phyloP scores from a whole-genome alignment of 768 basidiomycete genomes.

The Suillus hirtellus region DNA sequence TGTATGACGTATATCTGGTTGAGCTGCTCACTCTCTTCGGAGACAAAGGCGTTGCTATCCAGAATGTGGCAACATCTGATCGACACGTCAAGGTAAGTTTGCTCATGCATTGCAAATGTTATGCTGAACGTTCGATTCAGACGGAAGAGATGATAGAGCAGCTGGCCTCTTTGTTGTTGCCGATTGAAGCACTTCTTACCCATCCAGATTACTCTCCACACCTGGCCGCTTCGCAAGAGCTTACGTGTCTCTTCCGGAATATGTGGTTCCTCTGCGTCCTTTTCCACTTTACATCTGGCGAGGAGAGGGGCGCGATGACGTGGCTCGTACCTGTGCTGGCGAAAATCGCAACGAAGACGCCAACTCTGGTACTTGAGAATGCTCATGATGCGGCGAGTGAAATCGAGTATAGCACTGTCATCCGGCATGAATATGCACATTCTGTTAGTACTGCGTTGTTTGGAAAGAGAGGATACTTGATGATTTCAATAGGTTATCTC shows the following conservation, averaged over 20 bases:
- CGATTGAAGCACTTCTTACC: conserved; percentile 83
- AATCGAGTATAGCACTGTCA: conserved; percentile 88
- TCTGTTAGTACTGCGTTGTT: conserved; percentile 47
- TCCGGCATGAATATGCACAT: conserved; percentile 81
- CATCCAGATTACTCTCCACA: conserved; percentile 70
- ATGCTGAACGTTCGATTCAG: conserved; percentile 35
- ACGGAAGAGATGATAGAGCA: conserved; percentile 85
- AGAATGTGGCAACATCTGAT: conserved; percentile 71
- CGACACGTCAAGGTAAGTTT: conserved; percentile 61
- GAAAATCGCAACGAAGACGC: conserved; percentile 85
- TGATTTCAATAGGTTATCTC: conserved; percentile 55
- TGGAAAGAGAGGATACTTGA: conserved; percentile 11
- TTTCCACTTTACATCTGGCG: conserved; percentile 69
- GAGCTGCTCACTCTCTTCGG: conserved; percentile 85
- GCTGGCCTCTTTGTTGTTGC: conserved; percentile 83
- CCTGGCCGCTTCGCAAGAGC: conserved; percentile 50
- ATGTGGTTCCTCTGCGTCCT: conserved; percentile 93
- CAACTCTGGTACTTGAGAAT: conserved; percentile 78
- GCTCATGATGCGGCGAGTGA: conserved; percentile 84
- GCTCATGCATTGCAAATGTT: background rate
- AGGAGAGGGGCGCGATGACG: conserved; percentile 65
- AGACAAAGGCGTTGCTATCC: conserved; percentile 90
- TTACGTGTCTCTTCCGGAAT: conserved; percentile 82
- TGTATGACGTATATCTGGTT: conserved; percentile 77
- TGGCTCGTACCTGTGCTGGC: conserved; percentile 78